These are phyloP conservation scores for Amanita polypyramis DNA, from an alignment of 768 basidiomycete genomes.

Conservation along the genomic window DNA sequence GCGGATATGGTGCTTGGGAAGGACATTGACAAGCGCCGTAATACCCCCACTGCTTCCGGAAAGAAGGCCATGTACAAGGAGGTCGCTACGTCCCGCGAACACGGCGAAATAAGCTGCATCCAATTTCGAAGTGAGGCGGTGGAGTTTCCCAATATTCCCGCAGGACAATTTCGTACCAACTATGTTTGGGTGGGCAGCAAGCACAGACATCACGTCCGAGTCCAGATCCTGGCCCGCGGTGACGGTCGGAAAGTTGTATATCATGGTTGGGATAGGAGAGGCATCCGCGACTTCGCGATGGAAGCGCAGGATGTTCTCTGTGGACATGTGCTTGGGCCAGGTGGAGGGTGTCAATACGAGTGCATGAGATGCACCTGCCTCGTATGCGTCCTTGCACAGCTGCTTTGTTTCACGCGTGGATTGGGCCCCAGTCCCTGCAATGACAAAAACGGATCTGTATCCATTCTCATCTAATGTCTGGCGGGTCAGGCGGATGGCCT, in stretches of 20 bases:
- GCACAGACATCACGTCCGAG: constrained; percentile 59
- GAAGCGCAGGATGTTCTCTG: constrained; percentile 53
- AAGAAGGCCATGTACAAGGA: constrained; percentile 51
- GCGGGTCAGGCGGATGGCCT: constrained; percentile 53
- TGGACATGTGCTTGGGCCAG: constrained; percentile 57
- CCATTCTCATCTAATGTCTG: constrained; percentile 65
- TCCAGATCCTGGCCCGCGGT: constrained; percentile 79
- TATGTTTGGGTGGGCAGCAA: constrained; percentile 75
- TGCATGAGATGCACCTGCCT: constrained; percentile 73
- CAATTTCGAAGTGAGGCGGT: constrained; percentile 56
- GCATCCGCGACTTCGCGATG: constrained; percentile 64
- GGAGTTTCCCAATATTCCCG: constrained; percentile 76
- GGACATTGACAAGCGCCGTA: constrained; percentile 50
- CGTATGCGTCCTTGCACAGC: constrained; percentile 63
- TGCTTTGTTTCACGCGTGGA: constrained; percentile 66
- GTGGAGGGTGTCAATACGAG: constrained; percentile 69
- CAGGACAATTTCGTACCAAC: constrained; percentile 83
- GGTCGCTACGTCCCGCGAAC: constrained; percentile 68
- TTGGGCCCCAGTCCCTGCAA: constrained; percentile 79
- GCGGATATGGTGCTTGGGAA: constrained; percentile 46
- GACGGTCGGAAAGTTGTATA: constrained; percentile 82
- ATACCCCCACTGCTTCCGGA: constrained; percentile 58
- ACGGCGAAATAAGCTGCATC: constrained; percentile 48
- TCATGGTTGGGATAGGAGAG: constrained; percentile 61
- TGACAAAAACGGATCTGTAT: constrained; percentile 53